phyloP scores from a whole-genome alignment of 2,329 filamentous ascomycete species.

The Colletotrichum kahawae region DNA sequence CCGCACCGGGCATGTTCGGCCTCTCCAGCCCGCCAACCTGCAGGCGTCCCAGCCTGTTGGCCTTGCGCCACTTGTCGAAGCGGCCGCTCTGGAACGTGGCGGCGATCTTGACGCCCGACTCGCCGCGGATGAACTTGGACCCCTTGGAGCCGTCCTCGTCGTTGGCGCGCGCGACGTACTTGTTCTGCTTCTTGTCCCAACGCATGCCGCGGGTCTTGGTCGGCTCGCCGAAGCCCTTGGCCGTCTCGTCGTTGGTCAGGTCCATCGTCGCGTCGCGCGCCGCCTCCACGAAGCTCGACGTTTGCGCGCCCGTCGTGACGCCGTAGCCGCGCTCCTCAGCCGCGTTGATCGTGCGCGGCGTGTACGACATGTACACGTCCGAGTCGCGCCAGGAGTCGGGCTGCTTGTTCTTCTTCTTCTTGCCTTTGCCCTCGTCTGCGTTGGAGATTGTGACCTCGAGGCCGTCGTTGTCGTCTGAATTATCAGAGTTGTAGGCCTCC shows the following conservation, averaged over 20 bases:
- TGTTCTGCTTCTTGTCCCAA: conserved; percentile 97
- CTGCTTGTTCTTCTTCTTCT: conserved; percentile 51
- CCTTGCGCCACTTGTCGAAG: conserved; percentile 90
- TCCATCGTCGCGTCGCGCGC: conserved; percentile 93
- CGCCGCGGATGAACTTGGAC: conserved; percentile 77
- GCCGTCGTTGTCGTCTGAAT: conserved; percentile 62
- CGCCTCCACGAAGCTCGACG: conserved; percentile 81
- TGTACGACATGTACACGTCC: conserved; percentile 97
- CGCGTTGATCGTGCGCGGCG: conserved; percentile 77
- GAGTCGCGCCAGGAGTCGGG: conserved; percentile 58
- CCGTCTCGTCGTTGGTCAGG: conserved; percentile 84
- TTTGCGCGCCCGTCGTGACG: conserved; percentile 81
- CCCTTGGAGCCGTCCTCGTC: conserved; percentile 89
- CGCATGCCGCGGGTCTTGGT: conserved; percentile 74
- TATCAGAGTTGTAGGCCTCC: conserved; percentile 40
- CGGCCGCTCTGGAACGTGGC: conserved; percentile 91
- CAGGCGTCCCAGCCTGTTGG: conserved; percentile 79
- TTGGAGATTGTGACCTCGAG: conserved; percentile 76
- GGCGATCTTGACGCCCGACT: conserved; percentile 94
- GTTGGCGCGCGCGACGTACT: conserved; percentile 90
- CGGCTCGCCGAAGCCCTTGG: conserved; percentile 79
- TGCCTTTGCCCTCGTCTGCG: conserved; percentile 48
- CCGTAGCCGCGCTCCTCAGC: conserved; percentile 93
- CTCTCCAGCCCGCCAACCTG: conserved; percentile 83
- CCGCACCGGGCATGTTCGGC: conserved; percentile 28